Base-by-base conservation (phyloP, 2,329 filamentous ascomycete species). In the Aureobasidium melanogenum region DNA sequence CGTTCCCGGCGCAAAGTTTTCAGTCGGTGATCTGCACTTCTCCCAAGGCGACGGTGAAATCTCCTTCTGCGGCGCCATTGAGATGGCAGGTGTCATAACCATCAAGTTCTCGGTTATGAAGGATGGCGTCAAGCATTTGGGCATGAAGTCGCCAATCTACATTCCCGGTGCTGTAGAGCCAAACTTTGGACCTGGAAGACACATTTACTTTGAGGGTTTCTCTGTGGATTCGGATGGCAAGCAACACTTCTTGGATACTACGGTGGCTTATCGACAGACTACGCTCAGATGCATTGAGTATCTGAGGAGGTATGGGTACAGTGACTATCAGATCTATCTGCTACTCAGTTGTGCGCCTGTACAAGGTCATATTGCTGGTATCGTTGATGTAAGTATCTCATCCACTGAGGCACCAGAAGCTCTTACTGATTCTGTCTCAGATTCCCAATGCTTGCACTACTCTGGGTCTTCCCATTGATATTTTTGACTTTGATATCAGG, bases 401-500 rank as follows among this genome's bases (percentile, higher is more conserved):
- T 36, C 32, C 32, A 15, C 15, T 14, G 12, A 32, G 30, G 2
- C 9, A 32, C 30, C 10, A 10, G 10, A 12, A 32, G 30, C 8
- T 32, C 30, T 9, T 32, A 32, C 30, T 32, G 9, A 32, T 32
- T 36, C 12, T 36, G 14, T 17, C 14, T 9, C 17, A 58, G 56
- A 89, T 96, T 52, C 91, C 91, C 0, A 96, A 96, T 71, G 89
- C 88, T 0, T 96, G 92, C 70, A 96, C 91, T 4, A 96, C 92
- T 0, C 78, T 96, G 63, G 91, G 91, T 0, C 71, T 96, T 59
- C 92, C 92, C 0, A 90, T 96, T 80, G 92, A 96, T 75, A 95
- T 97, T 58, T 97, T 97, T 69, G 89, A 94, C 70, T 96, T 97
- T 74, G 91, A 96, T 71, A 93, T 96, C 66, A 83, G 85, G 50